Percentiles rank a stretch among this genome's conserved stretches.
Evolutionary conservation across 768 basidiomycete species (phyloP).

Genomic region (Amanita pseudoporphyria): DNA sequence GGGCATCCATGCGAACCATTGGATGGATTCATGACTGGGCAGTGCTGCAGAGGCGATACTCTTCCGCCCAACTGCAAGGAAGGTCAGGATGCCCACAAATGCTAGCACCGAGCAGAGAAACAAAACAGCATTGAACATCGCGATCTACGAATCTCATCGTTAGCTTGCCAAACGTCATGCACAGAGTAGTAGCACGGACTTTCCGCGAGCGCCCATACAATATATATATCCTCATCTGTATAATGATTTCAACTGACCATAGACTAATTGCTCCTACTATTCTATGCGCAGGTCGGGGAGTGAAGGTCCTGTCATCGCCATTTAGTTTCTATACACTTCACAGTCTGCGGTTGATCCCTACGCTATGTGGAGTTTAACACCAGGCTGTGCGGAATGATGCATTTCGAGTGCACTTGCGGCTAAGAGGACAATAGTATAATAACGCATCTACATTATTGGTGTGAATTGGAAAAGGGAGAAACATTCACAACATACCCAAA

Average conservation of each 20-base stretch:
- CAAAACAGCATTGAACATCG: conserved; percentile 26
- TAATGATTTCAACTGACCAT: conserved; percentile 40
- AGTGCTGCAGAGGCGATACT: conserved; percentile 26
- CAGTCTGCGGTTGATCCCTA: conserved; percentile 13
- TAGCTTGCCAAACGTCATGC: neutral
- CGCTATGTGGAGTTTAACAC: conserved; percentile 26
- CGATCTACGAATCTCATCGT: conserved; percentile 19
- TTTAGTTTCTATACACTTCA: neutral
- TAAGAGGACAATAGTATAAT: neutral
- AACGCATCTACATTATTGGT: neutral
- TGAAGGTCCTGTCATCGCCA: conserved; percentile 25
- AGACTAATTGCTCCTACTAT: conserved; percentile 33
- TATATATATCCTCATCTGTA: conserved; percentile 37
- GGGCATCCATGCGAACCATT: conserved; percentile 39
- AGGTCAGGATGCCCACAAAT: conserved; percentile 31
- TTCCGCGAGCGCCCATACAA: conserved; percentile 29
- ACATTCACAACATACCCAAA: conserved; percentile 23
- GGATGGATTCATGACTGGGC: conserved; percentile 31
- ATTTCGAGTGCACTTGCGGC: neutral
- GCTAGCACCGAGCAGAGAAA: conserved; percentile 31
- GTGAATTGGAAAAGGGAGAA: neutral
- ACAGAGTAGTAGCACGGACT: neutral
- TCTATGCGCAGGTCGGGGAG: conserved; percentile 32
- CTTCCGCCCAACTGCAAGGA: conserved; percentile 25
- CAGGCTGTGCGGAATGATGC: conserved; percentile 18